Base-by-base conservation (phyloP, 108 stramenopile species). In the Cyclotella choctawhatcheeana region DNA sequence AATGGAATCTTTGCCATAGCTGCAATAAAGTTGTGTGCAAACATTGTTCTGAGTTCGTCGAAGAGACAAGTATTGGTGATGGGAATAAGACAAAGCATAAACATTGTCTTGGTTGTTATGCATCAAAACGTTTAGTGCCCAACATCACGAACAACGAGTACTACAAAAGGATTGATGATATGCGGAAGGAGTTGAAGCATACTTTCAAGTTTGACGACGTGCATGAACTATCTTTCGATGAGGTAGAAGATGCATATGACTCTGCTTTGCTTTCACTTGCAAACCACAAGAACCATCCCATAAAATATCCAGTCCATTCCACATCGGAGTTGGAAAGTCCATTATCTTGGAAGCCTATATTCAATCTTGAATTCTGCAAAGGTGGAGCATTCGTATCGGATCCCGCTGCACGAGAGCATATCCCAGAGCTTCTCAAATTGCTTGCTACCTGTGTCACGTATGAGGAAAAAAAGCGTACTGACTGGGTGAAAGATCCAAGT, bases 171-270 rank as follows among this genome's bases (percentile, higher is more conserved):
- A 50, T 50, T 50, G 48, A 20, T 50, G 13, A 18, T 17, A 50
- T 50, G 48, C 48, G 48, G 48, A 50, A 20, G n/a, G 4, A 17
- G 4, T n/a, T 50, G 4, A 50, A 50, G n/a, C 14, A 50, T 50
- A 50, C 16, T 4, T 50, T 17, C 18, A 50, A 50, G 48, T 50
- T 50, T 50, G 48, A 56, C 17, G 13, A 31, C 5, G 55, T 27
- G 5, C 13, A 56, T 27, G 26, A 56, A 4, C 26, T 56, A 3
- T 30, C 55, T 27, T 30, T 56, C 29, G 55, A 56, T 12, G 55
- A 56, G 29, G 55, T 56, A 20, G 55, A 56, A 27, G 55, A 24
- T 14, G 55, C 55, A 27, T 56, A 27, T 27, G 55, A 27, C 26
- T 5, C 24, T 10, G 55, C 55, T 12, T 5, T 27, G 55, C 55